Evolutionary conservation across 306 rosid species (phyloP).

Genomic region (Cicer cuneatum): DNA sequence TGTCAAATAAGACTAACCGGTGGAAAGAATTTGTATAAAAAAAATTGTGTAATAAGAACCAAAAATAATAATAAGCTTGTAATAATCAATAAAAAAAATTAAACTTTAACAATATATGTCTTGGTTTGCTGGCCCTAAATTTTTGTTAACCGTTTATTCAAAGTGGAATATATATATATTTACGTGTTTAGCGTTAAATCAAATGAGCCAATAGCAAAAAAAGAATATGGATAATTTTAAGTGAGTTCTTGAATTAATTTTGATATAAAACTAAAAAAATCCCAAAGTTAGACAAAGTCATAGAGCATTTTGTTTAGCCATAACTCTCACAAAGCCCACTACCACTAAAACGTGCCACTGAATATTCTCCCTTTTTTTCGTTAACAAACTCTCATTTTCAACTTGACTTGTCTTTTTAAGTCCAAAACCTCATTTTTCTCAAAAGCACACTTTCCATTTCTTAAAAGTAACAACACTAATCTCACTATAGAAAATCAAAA

Average conservation of each 20-base stretch:
- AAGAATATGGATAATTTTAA: neutral
- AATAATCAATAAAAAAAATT: too few relatives aligned
- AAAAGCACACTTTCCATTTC: neutral
- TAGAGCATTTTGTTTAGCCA: constrained; percentile 26
- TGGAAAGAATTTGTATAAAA: too few relatives aligned
- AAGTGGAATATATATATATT: neutral
- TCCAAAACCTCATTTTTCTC: constrained; percentile 32
- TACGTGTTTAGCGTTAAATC: neutral
- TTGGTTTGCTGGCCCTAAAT: neutral
- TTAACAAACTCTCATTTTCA: constrained; percentile 49
- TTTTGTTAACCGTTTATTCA: neutral
- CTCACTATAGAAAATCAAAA: constrained; percentile 28
- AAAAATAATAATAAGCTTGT: too few relatives aligned
- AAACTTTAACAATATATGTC: too few relatives aligned
- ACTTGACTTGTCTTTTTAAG: constrained; percentile 43
- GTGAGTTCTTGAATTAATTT: constrained; percentile 12
- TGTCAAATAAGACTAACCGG: too few relatives aligned
- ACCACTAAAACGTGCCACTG: constrained; percentile 58
- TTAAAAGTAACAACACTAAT: neutral
- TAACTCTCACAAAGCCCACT: constrained; percentile 35
- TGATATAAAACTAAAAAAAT: neutral
- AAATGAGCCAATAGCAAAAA: neutral
- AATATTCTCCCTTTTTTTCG: constrained; percentile 47
- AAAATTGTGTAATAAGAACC: too few relatives aligned
- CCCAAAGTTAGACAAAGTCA: constrained; percentile 48